Evolutionary conservation across 2,329 filamentous ascomycete genomes (phyloP).

Genomic region (Beauveria sp.): DNA sequence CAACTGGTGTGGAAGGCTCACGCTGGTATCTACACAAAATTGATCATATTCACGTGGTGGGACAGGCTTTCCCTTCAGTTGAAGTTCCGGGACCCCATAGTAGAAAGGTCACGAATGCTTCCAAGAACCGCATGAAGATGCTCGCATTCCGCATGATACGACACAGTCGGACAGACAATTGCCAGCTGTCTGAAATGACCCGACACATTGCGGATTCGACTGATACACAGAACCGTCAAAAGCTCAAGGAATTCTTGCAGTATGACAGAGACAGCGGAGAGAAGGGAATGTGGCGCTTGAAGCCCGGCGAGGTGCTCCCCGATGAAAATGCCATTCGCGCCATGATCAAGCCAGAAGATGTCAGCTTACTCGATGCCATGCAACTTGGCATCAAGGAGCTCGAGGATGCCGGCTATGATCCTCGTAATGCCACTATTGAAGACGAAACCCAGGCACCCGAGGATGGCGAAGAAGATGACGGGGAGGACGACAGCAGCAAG

Average conservation of each 20-base stretch:
- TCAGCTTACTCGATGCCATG: slow-evolving; percentile 93
- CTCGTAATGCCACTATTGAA: slow-evolving; percentile 51
- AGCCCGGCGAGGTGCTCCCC: slow-evolving; percentile 63
- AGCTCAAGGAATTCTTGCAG: slow-evolving; percentile 90
- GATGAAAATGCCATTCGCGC: slow-evolving; percentile 73
- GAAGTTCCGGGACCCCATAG: slow-evolving; percentile 92
- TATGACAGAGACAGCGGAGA: slow-evolving; percentile 70
- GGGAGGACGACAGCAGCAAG: slow-evolving; percentile 34
- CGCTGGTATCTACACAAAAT: slow-evolving; percentile 81
- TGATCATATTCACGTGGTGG: slow-evolving; percentile 83
- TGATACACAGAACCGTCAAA: slow-evolving; percentile 91
- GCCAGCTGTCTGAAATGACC: slow-evolving; percentile 78
- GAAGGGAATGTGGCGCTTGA: slow-evolving; percentile 75
- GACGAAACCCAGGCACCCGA: slow-evolving; percentile 57
- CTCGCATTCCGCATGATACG: slow-evolving; percentile 83
- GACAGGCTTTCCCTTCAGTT: slow-evolving; percentile 84
- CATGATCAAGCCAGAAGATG: slow-evolving; percentile 92
- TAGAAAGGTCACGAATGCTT: slow-evolving; percentile 90
- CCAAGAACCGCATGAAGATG: slow-evolving; percentile 95
- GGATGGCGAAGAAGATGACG: slow-evolving; percentile 52
- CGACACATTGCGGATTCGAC: slow-evolving; percentile 88
- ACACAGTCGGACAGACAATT: slow-evolving; percentile 60
- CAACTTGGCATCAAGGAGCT: slow-evolving; percentile 89
- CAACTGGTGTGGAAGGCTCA: slow-evolving; percentile 68
- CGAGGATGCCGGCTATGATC: slow-evolving; percentile 80